These are phyloP conservation scores for Stagonosporopsis tanaceti DNA, from an alignment of 2,329 filamentous ascomycete species.

Conservation along the genomic window DNA sequence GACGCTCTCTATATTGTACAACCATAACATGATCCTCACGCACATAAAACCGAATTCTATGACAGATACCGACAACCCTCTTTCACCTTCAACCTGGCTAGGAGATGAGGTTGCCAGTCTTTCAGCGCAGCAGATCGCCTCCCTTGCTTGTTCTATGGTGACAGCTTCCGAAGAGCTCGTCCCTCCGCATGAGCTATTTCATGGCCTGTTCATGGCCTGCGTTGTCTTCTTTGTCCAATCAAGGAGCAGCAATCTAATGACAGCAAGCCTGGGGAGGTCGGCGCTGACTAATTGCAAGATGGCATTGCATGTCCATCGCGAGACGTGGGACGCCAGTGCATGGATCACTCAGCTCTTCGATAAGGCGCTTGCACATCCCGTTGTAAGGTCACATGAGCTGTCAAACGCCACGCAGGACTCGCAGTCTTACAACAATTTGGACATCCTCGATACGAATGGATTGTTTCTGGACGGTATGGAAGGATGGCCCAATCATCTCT, in stretches of 20 bases:
- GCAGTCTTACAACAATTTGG: background rate
- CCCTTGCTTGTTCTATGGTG: constrained; percentile 14
- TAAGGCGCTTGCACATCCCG: constrained; percentile 7
- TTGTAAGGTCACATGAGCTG: background rate
- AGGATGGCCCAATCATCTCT: constrained; percentile 12
- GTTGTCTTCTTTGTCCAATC: constrained; percentile 15
- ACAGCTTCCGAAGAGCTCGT: constrained; percentile 11
- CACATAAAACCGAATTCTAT: constrained; percentile 10
- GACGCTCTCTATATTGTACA: constrained; percentile 9
- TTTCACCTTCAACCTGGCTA: constrained; percentile 10
- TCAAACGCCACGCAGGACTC: background rate
- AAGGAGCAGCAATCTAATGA: constrained; percentile 1
- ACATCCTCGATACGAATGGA: constrained; percentile 1
- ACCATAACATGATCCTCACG: constrained; percentile 8
- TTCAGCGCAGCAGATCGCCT: constrained; percentile 11
- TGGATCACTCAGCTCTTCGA: constrained; percentile 15
- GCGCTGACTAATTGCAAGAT: constrained; percentile 15
- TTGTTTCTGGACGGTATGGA: constrained; percentile 9
- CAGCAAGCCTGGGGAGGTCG: constrained; percentile 10
- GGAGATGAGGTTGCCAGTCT: constrained; percentile 12
- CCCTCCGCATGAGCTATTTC: constrained; percentile 15
- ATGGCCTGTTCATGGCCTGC: constrained; percentile 11
- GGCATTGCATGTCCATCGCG: constrained; percentile 10
- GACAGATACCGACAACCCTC: background rate
- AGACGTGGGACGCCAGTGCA: constrained; percentile 13